A percentile compares a stretch with the other conserved stretches of the same genome.
Evolutionary conservation across 108 stramenopile genomes (phyloP).

Genomic region (Cyclostephanos tholiformis): DNA sequence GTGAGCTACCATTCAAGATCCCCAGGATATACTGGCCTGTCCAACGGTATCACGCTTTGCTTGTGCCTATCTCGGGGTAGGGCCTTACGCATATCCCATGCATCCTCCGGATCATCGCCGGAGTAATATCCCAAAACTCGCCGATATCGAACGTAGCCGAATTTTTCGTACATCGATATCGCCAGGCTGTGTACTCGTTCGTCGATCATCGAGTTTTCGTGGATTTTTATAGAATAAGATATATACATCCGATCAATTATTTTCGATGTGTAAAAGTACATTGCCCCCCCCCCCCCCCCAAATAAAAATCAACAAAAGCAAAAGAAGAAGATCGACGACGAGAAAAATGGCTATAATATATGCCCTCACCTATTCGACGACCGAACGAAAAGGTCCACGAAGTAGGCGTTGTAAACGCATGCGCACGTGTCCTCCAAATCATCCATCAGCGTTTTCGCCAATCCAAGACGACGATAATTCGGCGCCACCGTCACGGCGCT

Average conservation of each 20-base stretch:
- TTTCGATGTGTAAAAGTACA: too few species aligned
- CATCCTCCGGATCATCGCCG: slow-evolving; percentile 88
- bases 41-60: slow-evolving; percentile 85
- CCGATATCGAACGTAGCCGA: slow-evolving; percentile 94
- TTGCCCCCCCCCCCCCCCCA: too few species aligned
- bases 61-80: slow-evolving; percentile 85
- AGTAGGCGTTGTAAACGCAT: slow-evolving; percentile 87
- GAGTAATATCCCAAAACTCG: slow-evolving; percentile 85
- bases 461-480: slow-evolving; percentile 82
- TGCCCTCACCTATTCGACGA: slow-evolving; percentile 78
- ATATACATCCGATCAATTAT: too few species aligned
- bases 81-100: slow-evolving; percentile 95
- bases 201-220: background rate
- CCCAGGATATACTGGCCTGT: slow-evolving; percentile 84
- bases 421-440: slow-evolving; percentile 85
- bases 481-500: slow-evolving; percentile 97
- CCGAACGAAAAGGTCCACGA: slow-evolving; percentile 98
- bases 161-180: slow-evolving; percentile 93
- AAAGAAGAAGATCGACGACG: too few species aligned
- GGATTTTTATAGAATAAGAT: background rate
- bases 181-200: slow-evolving; percentile 76
- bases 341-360: too few species aligned
- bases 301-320: too few species aligned
- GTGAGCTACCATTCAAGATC: slow-evolving; percentile 90
- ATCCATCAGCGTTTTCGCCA: slow-evolving; percentile 95